Evolutionary conservation across 2,329 filamentous ascomycete species (phyloP).

Genomic region (Apiospora sp.): DNA sequence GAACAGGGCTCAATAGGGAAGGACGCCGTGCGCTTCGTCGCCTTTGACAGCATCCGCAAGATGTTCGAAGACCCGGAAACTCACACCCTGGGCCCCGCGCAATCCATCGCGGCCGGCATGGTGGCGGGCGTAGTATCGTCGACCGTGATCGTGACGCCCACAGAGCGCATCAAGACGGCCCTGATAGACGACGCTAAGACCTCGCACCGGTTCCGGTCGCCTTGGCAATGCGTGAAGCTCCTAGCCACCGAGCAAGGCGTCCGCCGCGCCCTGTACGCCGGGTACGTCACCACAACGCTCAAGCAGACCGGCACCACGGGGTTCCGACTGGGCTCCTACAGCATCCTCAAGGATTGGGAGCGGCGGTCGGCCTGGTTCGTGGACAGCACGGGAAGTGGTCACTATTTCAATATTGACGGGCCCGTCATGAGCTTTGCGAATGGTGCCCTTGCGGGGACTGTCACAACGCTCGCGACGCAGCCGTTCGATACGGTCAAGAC

Average conservation of each 20-base stretch:
- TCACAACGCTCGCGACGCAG: constrained; percentile 61
- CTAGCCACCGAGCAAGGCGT: constrained; percentile 62
- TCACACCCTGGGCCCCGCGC: constrained; percentile 59
- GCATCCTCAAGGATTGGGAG: constrained; percentile 64
- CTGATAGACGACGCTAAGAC: constrained; percentile 64
- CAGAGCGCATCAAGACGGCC: constrained; percentile 70
- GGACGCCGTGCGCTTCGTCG: constrained; percentile 69
- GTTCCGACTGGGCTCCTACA: constrained; percentile 69
- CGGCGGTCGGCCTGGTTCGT: background rate
- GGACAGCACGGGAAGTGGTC: background rate
- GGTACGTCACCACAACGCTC: constrained; percentile 66
- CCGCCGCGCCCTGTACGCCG: constrained; percentile 61
- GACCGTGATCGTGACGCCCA: constrained; percentile 66
- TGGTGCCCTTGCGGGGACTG: constrained; percentile 45
- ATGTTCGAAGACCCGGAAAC: constrained; percentile 58
- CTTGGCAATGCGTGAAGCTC: constrained; percentile 57
- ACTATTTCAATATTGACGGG: constrained; percentile 43
- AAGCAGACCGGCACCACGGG: constrained; percentile 70
- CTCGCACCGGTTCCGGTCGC: constrained; percentile 51
- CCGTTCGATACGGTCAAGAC: constrained; percentile 70
- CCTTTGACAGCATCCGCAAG: constrained; percentile 68
- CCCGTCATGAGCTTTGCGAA: constrained; percentile 48
- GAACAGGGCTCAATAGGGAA: constrained; percentile 63
- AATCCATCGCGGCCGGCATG: constrained; percentile 67
- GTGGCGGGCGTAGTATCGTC: constrained; percentile 64